Evolutionary conservation across 257 asterid species (phyloP).

Genomic region (Gentiana macrophylla): DNA sequence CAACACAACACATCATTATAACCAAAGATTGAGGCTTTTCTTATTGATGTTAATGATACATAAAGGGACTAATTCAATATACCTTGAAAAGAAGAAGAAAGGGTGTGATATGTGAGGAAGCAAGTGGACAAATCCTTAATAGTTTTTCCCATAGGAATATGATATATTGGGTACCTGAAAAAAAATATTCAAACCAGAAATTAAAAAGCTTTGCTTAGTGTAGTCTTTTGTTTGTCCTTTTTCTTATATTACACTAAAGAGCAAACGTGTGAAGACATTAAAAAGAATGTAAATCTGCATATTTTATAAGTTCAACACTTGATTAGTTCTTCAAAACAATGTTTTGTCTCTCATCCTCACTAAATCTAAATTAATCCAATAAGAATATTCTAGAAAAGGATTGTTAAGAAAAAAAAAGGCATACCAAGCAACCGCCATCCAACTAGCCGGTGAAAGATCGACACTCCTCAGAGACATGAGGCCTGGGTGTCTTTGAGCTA

Average conservation of each 20-base stretch:
- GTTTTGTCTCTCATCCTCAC: no score
- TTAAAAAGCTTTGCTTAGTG: background rate
- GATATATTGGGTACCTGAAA: constrained; percentile 48
- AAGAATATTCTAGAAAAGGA: background rate
- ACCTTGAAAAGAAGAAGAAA: constrained; percentile 53
- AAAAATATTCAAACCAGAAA: constrained; percentile 11
- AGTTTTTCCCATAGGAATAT: constrained; percentile 45
- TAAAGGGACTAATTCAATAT: background rate
- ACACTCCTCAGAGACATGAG: constrained; percentile 41
- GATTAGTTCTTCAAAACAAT: no score
- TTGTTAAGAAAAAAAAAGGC: background rate
- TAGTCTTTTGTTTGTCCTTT: background rate
- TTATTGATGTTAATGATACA: background rate
- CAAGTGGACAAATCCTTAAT: constrained; percentile 36
- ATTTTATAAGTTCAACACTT: no score
- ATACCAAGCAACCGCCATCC: constrained; percentile 52
- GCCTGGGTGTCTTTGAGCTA: constrained; percentile 33
- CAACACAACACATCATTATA: background rate
- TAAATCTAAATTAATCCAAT: background rate
- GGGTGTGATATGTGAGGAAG: constrained; percentile 49
- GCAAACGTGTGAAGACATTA: background rate
- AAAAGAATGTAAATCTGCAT: background rate
- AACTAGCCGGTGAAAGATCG: constrained; percentile 47
- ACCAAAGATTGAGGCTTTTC: no score
- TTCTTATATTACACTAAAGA: background rate